These are phyloP conservation scores for Didymella arachidicola DNA, from an alignment of 2,329 filamentous ascomycete species.

Conservation along the genomic window DNA sequence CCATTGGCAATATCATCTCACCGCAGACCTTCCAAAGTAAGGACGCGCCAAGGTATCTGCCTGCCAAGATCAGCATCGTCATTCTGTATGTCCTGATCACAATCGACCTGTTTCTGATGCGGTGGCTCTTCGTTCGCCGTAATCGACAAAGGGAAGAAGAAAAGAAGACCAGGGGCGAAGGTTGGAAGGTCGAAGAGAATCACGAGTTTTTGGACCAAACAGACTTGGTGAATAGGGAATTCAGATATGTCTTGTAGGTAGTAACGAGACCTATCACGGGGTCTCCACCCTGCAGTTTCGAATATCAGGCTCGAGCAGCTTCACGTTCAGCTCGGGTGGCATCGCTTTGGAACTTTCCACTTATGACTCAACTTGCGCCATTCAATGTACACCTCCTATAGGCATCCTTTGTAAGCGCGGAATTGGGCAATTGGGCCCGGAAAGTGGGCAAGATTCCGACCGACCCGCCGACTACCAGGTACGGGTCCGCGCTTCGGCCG, in stretches of 20 bases:
- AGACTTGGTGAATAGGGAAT: constrained; percentile 23
- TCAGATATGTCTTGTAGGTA: constrained; percentile 24
- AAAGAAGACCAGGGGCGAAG: constrained; percentile 11
- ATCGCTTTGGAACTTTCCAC: background rate
- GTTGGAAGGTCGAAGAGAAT: constrained; percentile 17
- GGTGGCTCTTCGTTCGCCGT: constrained; percentile 28
- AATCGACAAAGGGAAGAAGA: constrained; percentile 26
- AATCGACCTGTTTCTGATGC: constrained; percentile 36
- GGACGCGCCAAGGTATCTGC: constrained; percentile 36
- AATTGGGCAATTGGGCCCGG: background rate
- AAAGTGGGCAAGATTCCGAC: constrained; percentile 10
- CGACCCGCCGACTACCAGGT: background rate
- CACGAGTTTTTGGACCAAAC: constrained; percentile 33
- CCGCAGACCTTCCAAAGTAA: constrained; percentile 54
- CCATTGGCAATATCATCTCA: constrained; percentile 54
- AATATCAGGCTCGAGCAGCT: too few species aligned
- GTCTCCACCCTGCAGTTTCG: too few species aligned
- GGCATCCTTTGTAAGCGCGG: constrained; percentile 6
- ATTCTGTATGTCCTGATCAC: constrained; percentile 46
- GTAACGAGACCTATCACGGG: too few species aligned
- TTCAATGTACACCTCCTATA: background rate
- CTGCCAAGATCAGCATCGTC: constrained; percentile 53
- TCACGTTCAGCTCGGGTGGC: background rate
- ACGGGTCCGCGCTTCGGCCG: background rate
- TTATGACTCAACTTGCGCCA: background rate